These are phyloP conservation scores for Cnidoscolus chayamansa DNA, from an alignment of 441 rosid genomes.

Conservation along the genomic window DNA sequence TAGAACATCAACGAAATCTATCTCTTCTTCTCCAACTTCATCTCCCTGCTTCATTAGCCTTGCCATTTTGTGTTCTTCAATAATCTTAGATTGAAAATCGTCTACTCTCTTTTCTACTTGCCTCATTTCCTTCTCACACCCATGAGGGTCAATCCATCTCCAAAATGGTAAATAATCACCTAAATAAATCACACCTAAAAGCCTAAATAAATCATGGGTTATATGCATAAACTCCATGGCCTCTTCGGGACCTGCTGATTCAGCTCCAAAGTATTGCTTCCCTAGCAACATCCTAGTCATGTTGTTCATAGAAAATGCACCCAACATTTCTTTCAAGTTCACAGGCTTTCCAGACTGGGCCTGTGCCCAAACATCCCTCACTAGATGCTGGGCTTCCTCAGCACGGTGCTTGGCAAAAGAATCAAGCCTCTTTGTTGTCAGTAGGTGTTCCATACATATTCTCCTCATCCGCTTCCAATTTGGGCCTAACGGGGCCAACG, in stretches of 20 bases:
- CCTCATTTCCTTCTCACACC: constrained; percentile 76
- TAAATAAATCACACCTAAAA: constrained; percentile 69
- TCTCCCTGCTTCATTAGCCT: constrained; percentile 15
- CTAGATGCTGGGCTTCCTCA: constrained; percentile 47
- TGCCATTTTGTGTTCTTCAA: constrained; percentile 54
- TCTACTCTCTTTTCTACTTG: constrained; percentile 84
- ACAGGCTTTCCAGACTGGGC: constrained; percentile 35
- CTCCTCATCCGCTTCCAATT: constrained; percentile 68
- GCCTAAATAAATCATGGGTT: constrained; percentile 67
- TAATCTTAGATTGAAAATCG: constrained; percentile 63
- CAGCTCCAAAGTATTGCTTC: constrained; percentile 69
- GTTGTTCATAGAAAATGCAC: constrained; percentile 86
- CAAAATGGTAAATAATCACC: constrained; percentile 87
- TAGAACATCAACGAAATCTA: constrained; percentile 84
- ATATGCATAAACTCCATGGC: constrained; percentile 84
- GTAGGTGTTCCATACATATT: constrained; percentile 65
- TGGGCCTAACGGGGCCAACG: constrained; percentile 76
- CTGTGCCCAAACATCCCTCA: constrained; percentile 38
- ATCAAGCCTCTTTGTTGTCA: constrained; percentile 51
- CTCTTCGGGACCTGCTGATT: constrained; percentile 52
- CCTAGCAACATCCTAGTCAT: constrained; percentile 86
- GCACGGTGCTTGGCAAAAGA: constrained; percentile 44
- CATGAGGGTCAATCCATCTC: constrained; percentile 83
- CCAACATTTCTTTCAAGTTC: constrained; percentile 66
- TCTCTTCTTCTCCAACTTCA: constrained; percentile 25